Evolutionary conservation across 257 asterid species (phyloP).

Genomic region (Penstemon barbatus): DNA sequence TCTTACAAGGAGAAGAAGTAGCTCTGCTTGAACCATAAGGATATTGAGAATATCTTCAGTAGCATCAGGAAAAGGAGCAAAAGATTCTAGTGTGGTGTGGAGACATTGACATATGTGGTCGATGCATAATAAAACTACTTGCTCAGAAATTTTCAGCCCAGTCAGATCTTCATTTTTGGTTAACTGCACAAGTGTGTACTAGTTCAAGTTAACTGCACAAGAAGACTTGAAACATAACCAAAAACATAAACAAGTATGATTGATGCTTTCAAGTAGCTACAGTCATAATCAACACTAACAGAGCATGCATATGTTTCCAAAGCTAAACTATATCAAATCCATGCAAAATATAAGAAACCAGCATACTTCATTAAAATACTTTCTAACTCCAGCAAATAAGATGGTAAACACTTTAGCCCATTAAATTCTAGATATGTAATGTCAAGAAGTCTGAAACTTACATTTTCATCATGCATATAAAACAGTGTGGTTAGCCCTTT

Average conservation of each 20-base stretch:
- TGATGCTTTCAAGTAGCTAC: background rate
- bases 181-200: slow-evolving; percentile 56
- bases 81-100: slow-evolving; percentile 51
- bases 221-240: background rate
- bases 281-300: background rate
- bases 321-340: slow-evolving; percentile 13
- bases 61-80: slow-evolving; percentile 48
- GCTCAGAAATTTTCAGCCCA: slow-evolving; percentile 58
- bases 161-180: slow-evolving; percentile 36
- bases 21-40: slow-evolving; percentile 76
- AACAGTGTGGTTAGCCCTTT: slow-evolving; percentile 63
- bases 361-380: slow-evolving; percentile 1
- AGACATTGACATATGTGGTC: slow-evolving; percentile 62
- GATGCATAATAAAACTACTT: slow-evolving; percentile 55
- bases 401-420: background rate
- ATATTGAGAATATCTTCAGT: slow-evolving; percentile 51
- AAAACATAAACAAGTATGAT: background rate
- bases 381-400: background rate
- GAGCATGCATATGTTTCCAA: background rate
- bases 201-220: slow-evolving; percentile 24
- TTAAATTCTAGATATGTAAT: slow-evolving; percentile 14
- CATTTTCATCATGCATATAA: slow-evolving; percentile 53
- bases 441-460: slow-evolving; percentile 38
- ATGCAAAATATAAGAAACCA: background rate
- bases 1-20: slow-evolving; percentile 63